Evolutionary conservation across 108 stramenopile genomes (phyloP), one percentile per base, ranked within the genome.

Genomic region (Phaeodactylum tricornutum): DNA sequence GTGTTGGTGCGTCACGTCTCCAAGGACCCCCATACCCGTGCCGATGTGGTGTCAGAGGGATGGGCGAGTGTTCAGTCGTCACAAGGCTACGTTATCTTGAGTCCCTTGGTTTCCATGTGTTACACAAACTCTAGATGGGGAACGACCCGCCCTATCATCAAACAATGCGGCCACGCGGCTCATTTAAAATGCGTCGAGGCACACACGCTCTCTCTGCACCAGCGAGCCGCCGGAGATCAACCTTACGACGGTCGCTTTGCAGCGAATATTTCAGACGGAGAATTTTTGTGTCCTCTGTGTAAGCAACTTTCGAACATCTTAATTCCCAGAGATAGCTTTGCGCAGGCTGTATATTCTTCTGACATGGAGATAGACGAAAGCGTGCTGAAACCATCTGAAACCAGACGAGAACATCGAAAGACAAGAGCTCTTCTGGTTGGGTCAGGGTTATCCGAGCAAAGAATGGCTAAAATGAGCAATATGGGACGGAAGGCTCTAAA

Each of bases 241-340:
- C 78, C 84, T 21, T 94, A 79, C 57, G 92, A 94, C 47, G 96
- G 92, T 25, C 65, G 92, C 3, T 87, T 87, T 57, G 82, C 86
- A 33, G 87, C 95, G 6, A 92, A 96, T 57, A 87, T 94, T 39
- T 63, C 71, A 34, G 78, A 91, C 30, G 82, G 93, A 16, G 95
- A 98, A 62, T 94, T 91, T 56, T 49, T 98, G 4, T 98, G 97
- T 59, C 97, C 97, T 0, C 71, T 98, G 17, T 98, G 97, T 73
- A 96, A 98, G 52, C 81, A 84, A 59, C 78, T 98, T 1, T 87
- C 87, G 29, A 98, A 98, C 57, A 77, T 89, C 34, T 66, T 96
- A 31, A 75, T 98, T 50, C 95, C 97, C 8, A 71, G 84, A 36
- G 77, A 92, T 29, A 62, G 59, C 45, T 61, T 59, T 41, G 53